A percentile compares a stretch with the other conserved stretches of the same genome.
phyloP scores from a whole-genome alignment of 1,284 basidiomycete genomes.

The Ganoderma sp. region DNA sequence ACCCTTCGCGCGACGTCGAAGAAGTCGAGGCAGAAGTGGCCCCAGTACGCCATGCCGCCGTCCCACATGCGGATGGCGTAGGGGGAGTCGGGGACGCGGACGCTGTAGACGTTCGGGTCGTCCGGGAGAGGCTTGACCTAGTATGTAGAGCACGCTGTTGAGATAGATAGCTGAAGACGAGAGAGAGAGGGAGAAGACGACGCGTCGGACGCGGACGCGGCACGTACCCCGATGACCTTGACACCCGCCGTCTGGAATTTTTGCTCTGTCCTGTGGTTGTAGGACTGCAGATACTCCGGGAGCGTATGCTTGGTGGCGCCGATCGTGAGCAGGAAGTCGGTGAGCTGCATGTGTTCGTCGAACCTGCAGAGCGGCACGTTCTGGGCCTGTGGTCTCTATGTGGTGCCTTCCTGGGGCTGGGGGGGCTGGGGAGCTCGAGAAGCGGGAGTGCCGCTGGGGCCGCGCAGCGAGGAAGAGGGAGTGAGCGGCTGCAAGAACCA shows the following conservation, averaged over 20 bases:
- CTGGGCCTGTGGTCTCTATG: no score
- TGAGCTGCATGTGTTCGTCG: constrained; percentile 1
- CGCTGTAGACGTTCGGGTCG: constrained; percentile 5
- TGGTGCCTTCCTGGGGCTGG: fast-evolving
- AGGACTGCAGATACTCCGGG: background rate
- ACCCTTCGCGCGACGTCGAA: constrained; percentile 8
- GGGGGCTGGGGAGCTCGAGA: no score
- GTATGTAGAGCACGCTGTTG: background rate
- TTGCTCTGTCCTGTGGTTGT: background rate
- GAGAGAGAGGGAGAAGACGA: no score
- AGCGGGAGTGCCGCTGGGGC: no score
- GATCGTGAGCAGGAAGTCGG: background rate
- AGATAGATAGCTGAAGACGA: no score
- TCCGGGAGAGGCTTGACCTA: constrained; percentile 8
- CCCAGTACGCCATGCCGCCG: constrained; percentile 14
- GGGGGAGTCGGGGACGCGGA: constrained; percentile 11
- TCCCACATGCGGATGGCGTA: constrained; percentile 19
- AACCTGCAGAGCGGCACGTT: background rate
- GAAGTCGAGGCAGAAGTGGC: constrained; percentile 21
- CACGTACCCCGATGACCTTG: constrained; percentile 3
- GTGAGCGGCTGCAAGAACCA: no score
- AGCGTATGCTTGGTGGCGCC: background rate
- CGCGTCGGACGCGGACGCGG: no score
- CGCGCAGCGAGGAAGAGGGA: no score
- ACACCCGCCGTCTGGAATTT: background rate